These are phyloP conservation scores for Micractinium conductrix DNA, from an alignment of 139 green algal genomes.

Conservation along the genomic window DNA sequence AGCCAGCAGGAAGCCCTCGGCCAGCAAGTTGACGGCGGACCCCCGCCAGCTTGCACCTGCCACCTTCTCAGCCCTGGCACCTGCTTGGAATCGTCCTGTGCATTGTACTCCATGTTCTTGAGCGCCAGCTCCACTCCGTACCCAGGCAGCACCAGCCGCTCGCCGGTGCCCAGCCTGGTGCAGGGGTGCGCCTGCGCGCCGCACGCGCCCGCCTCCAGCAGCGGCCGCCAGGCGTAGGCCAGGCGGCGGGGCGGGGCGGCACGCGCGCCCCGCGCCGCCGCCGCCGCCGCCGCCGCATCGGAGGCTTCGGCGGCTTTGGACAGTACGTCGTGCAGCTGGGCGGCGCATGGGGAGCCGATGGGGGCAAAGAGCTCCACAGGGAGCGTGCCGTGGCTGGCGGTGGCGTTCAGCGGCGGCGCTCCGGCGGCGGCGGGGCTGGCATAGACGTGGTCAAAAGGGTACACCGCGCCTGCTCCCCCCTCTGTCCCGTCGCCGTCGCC, in stretches of 20 bases:
- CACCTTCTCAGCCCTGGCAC: constrained; percentile 21
- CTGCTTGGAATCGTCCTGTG: constrained; percentile 85
- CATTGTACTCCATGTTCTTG: constrained; percentile 99
- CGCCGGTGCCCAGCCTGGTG: constrained; percentile 34
- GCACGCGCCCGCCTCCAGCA: constrained; percentile 48
- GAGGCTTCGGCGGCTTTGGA: constrained; percentile 45
- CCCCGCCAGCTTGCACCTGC: not conserved
- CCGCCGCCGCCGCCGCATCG: not conserved
- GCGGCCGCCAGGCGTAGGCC: constrained; percentile 69
- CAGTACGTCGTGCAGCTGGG: constrained; percentile 51
- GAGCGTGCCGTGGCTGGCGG: not conserved
- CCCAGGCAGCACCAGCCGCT: constrained; percentile 67
- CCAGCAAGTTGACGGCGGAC: no score
- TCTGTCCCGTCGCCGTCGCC: not conserved
- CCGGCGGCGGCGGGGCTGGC: not conserved
- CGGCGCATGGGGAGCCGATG: not conserved
- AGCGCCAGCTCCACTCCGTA: constrained; percentile 95
- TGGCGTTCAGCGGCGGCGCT: constrained; percentile 15
- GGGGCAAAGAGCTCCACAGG: constrained; percentile 24
- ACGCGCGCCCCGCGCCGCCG: not conserved
- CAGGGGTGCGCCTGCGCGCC: constrained; percentile 19
- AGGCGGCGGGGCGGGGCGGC: constrained; percentile 7
- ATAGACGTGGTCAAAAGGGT: constrained; percentile 72
- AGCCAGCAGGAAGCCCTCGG: not conserved
- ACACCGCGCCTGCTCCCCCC: constrained; percentile 36